Conservation (phyloP, 2,329 filamentous ascomycete species). For the Calonectria hongkongensis region DNA sequence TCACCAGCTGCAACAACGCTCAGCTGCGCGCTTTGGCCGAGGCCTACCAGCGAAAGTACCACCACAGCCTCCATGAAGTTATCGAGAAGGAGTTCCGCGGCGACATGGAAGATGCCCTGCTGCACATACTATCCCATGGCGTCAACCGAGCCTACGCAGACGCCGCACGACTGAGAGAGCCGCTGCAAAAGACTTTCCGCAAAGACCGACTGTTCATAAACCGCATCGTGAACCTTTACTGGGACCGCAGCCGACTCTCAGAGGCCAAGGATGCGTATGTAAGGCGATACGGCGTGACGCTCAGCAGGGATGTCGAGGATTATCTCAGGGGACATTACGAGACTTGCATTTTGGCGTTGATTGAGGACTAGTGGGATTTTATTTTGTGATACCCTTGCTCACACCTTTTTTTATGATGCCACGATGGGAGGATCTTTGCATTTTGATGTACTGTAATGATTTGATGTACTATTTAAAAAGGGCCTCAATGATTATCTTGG, state of each 20-base stretch:
- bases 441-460: background rate
- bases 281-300: constrained; percentile 74
- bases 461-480: background rate
- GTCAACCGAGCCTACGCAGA: constrained; percentile 52
- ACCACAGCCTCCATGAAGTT: constrained; percentile 57
- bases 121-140: constrained; percentile 55
- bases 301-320: constrained; percentile 54
- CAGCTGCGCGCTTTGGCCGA: constrained; percentile 58
- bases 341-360: constrained; percentile 54
- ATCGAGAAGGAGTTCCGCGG: constrained; percentile 61
- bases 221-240: constrained; percentile 57
- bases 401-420: background rate
- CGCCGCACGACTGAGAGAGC: constrained; percentile 50
- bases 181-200: constrained; percentile 53
- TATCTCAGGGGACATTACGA: constrained; percentile 56
- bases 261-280: constrained; percentile 74
- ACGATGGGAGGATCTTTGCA: background rate
- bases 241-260: constrained; percentile 55
- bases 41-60: constrained; percentile 58
- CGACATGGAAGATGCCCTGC: constrained; percentile 58
- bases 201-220: constrained; percentile 59
- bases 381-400: constrained; percentile 7
- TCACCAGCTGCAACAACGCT: constrained; percentile 56
- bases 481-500: background rate
- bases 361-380: constrained; percentile 52